These are phyloP conservation scores for Nicotiana undulata DNA, from an alignment of 257 asterid species.

Conservation along the genomic window DNA sequence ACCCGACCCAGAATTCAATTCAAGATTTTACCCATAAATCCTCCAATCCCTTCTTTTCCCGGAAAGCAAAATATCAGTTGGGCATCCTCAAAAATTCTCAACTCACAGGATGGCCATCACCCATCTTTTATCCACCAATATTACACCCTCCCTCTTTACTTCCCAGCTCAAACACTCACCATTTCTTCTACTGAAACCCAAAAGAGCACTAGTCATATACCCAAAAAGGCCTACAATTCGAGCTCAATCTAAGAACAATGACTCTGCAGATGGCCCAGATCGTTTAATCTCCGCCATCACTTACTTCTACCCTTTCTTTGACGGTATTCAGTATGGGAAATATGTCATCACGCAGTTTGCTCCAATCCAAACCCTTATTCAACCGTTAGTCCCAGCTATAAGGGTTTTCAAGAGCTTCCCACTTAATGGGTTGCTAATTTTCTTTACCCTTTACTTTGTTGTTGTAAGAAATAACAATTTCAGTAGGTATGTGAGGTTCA, in stretches of 20 bases:
- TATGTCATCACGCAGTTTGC: slow-evolving; percentile 72
- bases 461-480: slow-evolving; percentile 87
- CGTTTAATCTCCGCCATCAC: slow-evolving; percentile 77
- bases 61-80: slow-evolving; percentile 11
- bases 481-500: slow-evolving; percentile 89
- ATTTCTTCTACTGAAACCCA: slow-evolving; percentile 9
- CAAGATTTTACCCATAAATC: neutral
- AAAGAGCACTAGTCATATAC: slow-evolving; percentile 2
- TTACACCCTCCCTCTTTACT: slow-evolving; percentile 10
- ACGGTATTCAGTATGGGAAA: slow-evolving; percentile 89
- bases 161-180: slow-evolving; percentile 13
- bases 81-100: slow-evolving; percentile 7
- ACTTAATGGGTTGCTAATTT: slow-evolving; percentile 67
- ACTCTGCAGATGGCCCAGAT: slow-evolving; percentile 72
- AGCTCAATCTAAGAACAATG: slow-evolving; percentile 48
- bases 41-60: neutral
- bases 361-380: slow-evolving; percentile 60
- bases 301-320: slow-evolving; percentile 95
- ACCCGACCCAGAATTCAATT: neutral
- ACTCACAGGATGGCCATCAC: slow-evolving; percentile 37
- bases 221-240: slow-evolving; percentile 19
- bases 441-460: slow-evolving; percentile 73
- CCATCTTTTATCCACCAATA: slow-evolving; percentile 31
- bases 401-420: slow-evolving; percentile 86
- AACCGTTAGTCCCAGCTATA: slow-evolving; percentile 82